Conservation (phyloP, 1,284 basidiomycete genomes). For the Caloboletus inedulis region DNA sequence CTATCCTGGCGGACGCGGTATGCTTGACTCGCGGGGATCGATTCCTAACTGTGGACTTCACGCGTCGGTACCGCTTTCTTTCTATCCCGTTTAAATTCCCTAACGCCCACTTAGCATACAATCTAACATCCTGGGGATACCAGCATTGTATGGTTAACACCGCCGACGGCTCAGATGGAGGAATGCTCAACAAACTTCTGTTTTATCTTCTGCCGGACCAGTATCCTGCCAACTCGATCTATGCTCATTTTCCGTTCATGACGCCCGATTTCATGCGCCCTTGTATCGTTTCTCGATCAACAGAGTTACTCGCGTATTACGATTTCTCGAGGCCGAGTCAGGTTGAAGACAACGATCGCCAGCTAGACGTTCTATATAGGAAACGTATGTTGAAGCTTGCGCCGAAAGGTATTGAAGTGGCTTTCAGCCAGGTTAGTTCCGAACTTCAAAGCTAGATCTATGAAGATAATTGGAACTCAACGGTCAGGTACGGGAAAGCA, state of each 20-base stretch:
- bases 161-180: slow-evolving; percentile 69
- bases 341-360: background rate
- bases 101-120: slow-evolving; percentile 47
- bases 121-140: slow-evolving; percentile 76
- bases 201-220: slow-evolving; percentile 66
- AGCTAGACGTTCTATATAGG: slow-evolving; percentile 10
- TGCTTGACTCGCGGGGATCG: slow-evolving; percentile 70
- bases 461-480: background rate
- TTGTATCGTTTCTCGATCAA: slow-evolving; percentile 14
- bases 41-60: slow-evolving; percentile 78
- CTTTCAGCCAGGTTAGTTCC: slow-evolving; percentile 19
- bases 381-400: slow-evolving; percentile 22
- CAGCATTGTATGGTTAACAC: slow-evolving; percentile 63
- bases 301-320: slow-evolving; percentile 17
- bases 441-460: background rate
- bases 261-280: slow-evolving; percentile 40
- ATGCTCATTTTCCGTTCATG: slow-evolving; percentile 66
- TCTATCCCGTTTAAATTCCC: background rate
- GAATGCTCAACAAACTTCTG: slow-evolving; percentile 69
- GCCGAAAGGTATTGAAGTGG: slow-evolving; percentile 9
- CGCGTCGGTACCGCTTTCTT: slow-evolving; percentile 41
- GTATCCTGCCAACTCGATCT: slow-evolving; percentile 57
- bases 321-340: slow-evolving; percentile 21
- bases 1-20: slow-evolving; percentile 82
- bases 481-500: slow-evolving; percentile 10